Evolutionary conservation across 2,329 filamentous ascomycete genomes (phyloP), one percentile per base, ranked within the genome.

Genomic region (Paracoccidioides brasiliensis): DNA sequence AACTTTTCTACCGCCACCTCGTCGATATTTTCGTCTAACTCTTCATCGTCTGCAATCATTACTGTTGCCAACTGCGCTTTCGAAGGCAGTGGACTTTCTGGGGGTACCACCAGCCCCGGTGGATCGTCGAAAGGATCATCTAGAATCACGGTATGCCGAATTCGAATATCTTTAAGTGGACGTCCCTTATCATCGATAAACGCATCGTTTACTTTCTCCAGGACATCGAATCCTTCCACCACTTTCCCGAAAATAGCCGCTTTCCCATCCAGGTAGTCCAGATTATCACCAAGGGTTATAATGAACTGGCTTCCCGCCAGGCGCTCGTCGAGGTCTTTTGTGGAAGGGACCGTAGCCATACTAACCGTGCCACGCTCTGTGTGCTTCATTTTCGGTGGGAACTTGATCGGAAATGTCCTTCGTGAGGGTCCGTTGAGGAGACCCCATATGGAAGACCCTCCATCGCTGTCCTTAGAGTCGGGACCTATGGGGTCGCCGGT

Each of bases 201-300:
- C 14, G 90, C 83, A 41, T 83, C 80, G 68, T 97, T 96, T 73
- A 97, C 89, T 74, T 91, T 94, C 67, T 97, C 90, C 53, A 98
- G 74, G 7, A 84, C 85, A 71, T 97, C 91, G 61, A 97, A 96
- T 0, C 93, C 93, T 71, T 98, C 91, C 0, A 95, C 93, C 0
- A 97, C 90, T 63, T 90, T 90, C 56, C 90, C 91, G 67, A 97
- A 98, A 49, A 96, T 86, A 33, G 90, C 88, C n/a, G 88, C 90
- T 68, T 93, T 95, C 59, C 88, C 90, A 67, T 98, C 89, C 37
- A 97, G 74, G 66, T 86, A 94, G 66, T 96, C 90, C 1, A 94
- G 84, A 59, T 93, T 84, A 60, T 95, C 88, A 41, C 88, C 90
- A 3, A 96, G 77, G 0, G 91, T 96, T 58, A 98, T 82, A 64